phyloP scores from a whole-genome alignment of 1,284 basidiomycete species.

The Kwoniella shivajii region DNA sequence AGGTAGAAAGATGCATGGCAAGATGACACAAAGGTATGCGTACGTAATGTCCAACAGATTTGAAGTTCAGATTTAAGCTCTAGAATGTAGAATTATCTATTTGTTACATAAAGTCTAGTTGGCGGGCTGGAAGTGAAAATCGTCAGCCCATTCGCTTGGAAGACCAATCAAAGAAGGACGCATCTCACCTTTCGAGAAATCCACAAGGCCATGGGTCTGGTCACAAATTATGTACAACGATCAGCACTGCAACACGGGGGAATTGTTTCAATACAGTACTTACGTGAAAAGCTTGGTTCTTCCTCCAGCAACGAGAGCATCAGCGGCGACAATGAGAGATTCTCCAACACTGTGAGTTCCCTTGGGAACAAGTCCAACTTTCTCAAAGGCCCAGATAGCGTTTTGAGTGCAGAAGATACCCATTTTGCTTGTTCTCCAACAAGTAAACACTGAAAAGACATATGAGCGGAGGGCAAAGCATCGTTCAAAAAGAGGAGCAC shows the following conservation, averaged over 20 bases:
- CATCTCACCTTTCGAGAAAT: slow-evolving; percentile 39
- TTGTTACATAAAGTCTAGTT: slow-evolving; percentile 13
- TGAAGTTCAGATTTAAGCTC: background rate
- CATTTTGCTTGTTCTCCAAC: slow-evolving; percentile 85
- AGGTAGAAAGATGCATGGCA: slow-evolving; percentile 1
- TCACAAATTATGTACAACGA: background rate
- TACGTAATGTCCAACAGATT: slow-evolving; percentile 6
- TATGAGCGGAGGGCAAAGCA: background rate
- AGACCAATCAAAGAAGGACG: background rate
- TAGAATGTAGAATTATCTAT: background rate
- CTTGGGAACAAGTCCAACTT: slow-evolving; percentile 80
- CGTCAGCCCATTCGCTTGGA: slow-evolving; percentile 8
- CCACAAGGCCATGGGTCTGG: slow-evolving; percentile 47
- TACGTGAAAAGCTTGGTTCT: slow-evolving; percentile 71
- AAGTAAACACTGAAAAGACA: slow-evolving; percentile 62
- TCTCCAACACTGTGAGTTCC: slow-evolving; percentile 92
- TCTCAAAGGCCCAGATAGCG: slow-evolving; percentile 75
- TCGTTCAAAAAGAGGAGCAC: slow-evolving; percentile 12
- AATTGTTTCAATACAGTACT: slow-evolving; percentile 16
- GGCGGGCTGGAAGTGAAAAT: slow-evolving; percentile 13
- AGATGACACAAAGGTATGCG: background rate
- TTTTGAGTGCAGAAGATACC: slow-evolving; percentile 86
- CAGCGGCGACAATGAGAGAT: slow-evolving; percentile 78
- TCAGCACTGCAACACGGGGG: background rate
- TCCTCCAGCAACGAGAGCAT: slow-evolving; percentile 80